These are phyloP conservation scores for Chernovozyma aurita DNA, from an alignment of 1,139 yeast species.

Conservation along the genomic window DNA sequence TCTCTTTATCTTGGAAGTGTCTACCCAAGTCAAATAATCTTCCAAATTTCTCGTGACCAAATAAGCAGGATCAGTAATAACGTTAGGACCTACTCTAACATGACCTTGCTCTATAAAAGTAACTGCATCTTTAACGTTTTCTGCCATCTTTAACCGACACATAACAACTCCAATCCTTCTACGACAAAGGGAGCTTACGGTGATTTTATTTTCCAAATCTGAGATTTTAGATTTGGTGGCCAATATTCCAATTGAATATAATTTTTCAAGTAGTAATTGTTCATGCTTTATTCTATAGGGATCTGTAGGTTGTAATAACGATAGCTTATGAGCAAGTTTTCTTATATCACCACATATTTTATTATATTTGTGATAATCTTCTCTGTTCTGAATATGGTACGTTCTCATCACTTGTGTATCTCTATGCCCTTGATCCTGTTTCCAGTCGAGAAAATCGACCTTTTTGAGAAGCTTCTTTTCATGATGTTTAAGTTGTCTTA, in stretches of 20 bases:
- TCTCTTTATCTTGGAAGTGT: conserved; percentile 85
- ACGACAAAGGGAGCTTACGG: conserved; percentile 89
- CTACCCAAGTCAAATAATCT: conserved; percentile 97
- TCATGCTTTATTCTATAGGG: conserved; percentile 86
- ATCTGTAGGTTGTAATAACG: conserved; percentile 80
- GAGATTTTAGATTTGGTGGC: conserved; percentile 87
- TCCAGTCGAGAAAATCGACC: conserved; percentile 97
- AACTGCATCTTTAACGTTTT: conserved; percentile 82
- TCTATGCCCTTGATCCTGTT: conserved; percentile 91
- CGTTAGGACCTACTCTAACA: conserved; percentile 94
- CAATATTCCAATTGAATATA: conserved; percentile 82
- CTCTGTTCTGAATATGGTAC: conserved; percentile 89
- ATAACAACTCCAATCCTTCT: conserved; percentile 91
- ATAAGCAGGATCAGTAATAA: conserved; percentile 93
- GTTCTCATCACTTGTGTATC: conserved; percentile 94
- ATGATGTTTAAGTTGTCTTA: conserved; percentile 86
- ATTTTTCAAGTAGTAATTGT: conserved; percentile 76
- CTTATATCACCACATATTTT: conserved; percentile 87
- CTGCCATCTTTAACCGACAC: conserved; percentile 95
- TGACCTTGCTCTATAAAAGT: conserved; percentile 95
- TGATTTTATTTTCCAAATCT: conserved; percentile 83
- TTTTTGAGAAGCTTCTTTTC: conserved; percentile 92
- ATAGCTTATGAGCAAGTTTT: conserved; percentile 77
- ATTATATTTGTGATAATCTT: conserved; percentile 93
- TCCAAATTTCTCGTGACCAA: conserved; percentile 90